Conservation (phyloP, 139 green algal genomes). For the Chlorella sp. region DNA sequence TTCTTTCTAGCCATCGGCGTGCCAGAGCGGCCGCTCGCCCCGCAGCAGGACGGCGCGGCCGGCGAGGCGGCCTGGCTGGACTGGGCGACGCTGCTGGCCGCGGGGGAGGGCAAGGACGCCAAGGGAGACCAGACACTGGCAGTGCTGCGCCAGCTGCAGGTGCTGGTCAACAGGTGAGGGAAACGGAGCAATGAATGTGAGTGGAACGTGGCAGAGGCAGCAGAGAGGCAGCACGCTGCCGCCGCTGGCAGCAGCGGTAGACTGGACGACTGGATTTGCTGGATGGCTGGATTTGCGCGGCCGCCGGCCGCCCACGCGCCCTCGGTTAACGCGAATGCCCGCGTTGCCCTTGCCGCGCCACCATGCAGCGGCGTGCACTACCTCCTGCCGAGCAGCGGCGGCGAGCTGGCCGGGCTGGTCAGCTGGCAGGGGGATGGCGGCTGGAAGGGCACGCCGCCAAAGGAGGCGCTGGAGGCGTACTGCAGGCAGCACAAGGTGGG, state of each 20-base stretch:
- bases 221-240: no score
- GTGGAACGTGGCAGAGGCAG: no score
- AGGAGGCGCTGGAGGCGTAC: background rate
- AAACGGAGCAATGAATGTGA: no score
- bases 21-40: background rate
- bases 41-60: background rate
- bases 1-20: constrained; percentile 21
- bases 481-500: constrained; percentile 3
- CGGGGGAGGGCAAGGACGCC: background rate
- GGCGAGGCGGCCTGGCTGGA: background rate
- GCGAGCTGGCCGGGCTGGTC: constrained; percentile 2
- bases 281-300: no score
- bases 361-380: no score
- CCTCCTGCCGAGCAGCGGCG: no score
- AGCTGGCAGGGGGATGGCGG: constrained; percentile 1
- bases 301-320: no score
- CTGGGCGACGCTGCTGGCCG: no score
- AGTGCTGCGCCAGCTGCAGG: constrained; percentile 23
- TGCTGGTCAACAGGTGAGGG: constrained; percentile 7
- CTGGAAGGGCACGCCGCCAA: background rate
- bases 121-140: constrained; percentile 8
- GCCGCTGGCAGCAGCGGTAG: no score
- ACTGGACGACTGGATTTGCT: no score
- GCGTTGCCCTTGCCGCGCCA: no score
- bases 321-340: no score